These are phyloP conservation scores for Aspergillus proliferans DNA, from an alignment of 2,329 filamentous ascomycete genomes.

Conservation along the genomic window DNA sequence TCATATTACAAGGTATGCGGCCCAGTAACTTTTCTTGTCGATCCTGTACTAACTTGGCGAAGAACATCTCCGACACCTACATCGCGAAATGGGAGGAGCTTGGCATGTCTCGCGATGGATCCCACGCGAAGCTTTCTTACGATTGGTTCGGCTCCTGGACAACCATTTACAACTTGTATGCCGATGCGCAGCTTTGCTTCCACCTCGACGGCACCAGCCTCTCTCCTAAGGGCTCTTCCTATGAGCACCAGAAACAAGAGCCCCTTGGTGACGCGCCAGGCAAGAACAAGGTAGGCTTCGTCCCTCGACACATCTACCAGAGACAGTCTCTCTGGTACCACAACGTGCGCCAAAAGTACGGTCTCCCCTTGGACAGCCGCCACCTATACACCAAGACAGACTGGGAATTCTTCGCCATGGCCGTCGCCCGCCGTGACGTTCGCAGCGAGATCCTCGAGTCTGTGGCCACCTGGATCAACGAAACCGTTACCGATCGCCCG, in stretches of 20 bases:
- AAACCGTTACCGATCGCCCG: constrained; percentile 69
- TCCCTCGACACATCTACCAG: constrained; percentile 69
- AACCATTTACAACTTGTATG: constrained; percentile 78
- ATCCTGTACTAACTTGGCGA: not conserved
- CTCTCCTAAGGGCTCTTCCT: constrained; percentile 4
- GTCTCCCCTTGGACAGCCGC: constrained; percentile 72
- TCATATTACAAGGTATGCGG: constrained; percentile 49
- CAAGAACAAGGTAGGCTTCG: constrained; percentile 48
- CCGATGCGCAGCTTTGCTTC: constrained; percentile 75
- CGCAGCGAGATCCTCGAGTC: constrained; percentile 66
- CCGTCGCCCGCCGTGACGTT: constrained; percentile 63
- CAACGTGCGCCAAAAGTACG: constrained; percentile 72
- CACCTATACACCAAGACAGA: constrained; percentile 84
- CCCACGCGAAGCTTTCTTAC: constrained; percentile 74
- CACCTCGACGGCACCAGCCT: constrained; percentile 50
- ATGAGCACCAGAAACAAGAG: constrained; percentile 21
- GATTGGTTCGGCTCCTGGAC: constrained; percentile 76
- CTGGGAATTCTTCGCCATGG: constrained; percentile 85
- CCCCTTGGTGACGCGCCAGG: constrained; percentile 11
- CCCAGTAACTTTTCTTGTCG: not conserved
- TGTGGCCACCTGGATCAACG: constrained; percentile 76
- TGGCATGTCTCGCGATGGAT: constrained; percentile 62
- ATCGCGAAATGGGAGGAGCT: constrained; percentile 65
- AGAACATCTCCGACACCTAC: constrained; percentile 59
- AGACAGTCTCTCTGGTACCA: constrained; percentile 77